These are phyloP conservation scores for Tylopilus sp. DNA, from an alignment of 768 basidiomycete species.

Conservation along the genomic window DNA sequence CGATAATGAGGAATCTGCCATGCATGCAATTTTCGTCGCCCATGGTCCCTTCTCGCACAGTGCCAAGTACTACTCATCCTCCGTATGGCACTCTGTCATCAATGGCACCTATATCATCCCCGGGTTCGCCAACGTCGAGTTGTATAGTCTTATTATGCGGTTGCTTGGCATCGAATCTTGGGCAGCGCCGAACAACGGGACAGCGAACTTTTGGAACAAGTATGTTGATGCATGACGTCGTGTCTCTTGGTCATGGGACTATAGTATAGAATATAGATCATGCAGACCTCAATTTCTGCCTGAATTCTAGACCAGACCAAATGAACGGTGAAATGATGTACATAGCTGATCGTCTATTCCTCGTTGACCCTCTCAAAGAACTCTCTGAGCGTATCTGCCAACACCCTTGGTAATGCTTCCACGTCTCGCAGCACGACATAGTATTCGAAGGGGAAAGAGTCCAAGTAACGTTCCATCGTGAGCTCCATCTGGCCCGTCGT, in stretches of 20 bases:
- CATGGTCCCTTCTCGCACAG: slow-evolving; percentile 83
- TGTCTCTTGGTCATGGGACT: neutral
- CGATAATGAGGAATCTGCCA: slow-evolving; percentile 70
- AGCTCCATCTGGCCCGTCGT: slow-evolving; percentile 73
- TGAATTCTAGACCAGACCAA: neutral
- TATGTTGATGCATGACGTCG: slow-evolving; percentile 43
- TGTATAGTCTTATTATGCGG: slow-evolving; percentile 80
- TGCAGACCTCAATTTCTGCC: slow-evolving; percentile 1
- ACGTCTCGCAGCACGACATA: slow-evolving; percentile 91
- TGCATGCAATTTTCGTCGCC: slow-evolving; percentile 90
- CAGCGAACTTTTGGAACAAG: slow-evolving; percentile 77
- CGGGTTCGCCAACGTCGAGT: slow-evolving; percentile 80
- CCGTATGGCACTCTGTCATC: slow-evolving; percentile 59
- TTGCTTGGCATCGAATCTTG: slow-evolving; percentile 59
- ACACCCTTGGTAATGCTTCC: slow-evolving; percentile 86
- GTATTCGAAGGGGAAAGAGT: slow-evolving; percentile 97
- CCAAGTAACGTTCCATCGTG: slow-evolving; percentile 84
- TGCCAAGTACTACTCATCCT: slow-evolving; percentile 47
- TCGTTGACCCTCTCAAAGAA: slow-evolving; percentile 86
- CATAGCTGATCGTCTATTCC: slow-evolving; percentile 33
- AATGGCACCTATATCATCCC: slow-evolving; percentile 64
- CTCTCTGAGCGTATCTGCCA: slow-evolving; percentile 85
- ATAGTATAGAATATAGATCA: neutral
- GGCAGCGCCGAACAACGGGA: slow-evolving; percentile 71
- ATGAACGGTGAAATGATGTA: neutral